A percentile compares a stretch with the other conserved stretches of the same genome.
These are phyloP conservation scores for Artemisia tridentata DNA, from an alignment of 129 eudicot genomes.

Conservation along the genomic window DNA sequence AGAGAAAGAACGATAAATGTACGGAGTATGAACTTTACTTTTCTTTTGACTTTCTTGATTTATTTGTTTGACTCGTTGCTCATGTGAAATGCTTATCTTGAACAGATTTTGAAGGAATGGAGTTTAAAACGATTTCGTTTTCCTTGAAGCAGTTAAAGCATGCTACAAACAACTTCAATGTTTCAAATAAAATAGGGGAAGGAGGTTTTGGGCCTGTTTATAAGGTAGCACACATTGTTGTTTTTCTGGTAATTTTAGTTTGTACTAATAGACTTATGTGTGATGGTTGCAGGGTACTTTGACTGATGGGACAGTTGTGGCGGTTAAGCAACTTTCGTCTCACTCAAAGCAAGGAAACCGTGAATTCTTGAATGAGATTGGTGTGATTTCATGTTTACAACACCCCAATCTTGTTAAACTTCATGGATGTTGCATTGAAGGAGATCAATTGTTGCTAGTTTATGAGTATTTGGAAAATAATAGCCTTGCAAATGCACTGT, in stretches of 20 bases:
- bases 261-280: constrained; percentile 8
- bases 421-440: constrained; percentile 82
- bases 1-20: constrained; percentile 43
- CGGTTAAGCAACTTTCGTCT: constrained; percentile 82
- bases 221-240: constrained; percentile 40
- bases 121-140: constrained; percentile 61
- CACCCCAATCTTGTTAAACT: constrained; percentile 91
- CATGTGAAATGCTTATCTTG: constrained; percentile 7
- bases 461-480: constrained; percentile 84
- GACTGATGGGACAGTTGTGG: constrained; percentile 67
- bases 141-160: constrained; percentile 60
- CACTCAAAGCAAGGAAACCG: constrained; percentile 80
- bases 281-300: constrained; percentile 59
- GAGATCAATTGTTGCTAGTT: constrained; percentile 70
- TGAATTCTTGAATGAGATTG: constrained; percentile 81
- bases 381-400: constrained; percentile 80
- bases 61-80: constrained; percentile 3
- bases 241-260: constrained; percentile 3
- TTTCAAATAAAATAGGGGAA: constrained; percentile 68
- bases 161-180: constrained; percentile 71
- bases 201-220: constrained; percentile 91
- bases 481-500: constrained; percentile 77
- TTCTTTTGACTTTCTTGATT: constrained; percentile 22
- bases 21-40: not conserved
- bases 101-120: constrained; percentile 66